Conservation (phyloP, 1,139 yeast genomes). For the Arxiozyma slooffiae region DNA sequence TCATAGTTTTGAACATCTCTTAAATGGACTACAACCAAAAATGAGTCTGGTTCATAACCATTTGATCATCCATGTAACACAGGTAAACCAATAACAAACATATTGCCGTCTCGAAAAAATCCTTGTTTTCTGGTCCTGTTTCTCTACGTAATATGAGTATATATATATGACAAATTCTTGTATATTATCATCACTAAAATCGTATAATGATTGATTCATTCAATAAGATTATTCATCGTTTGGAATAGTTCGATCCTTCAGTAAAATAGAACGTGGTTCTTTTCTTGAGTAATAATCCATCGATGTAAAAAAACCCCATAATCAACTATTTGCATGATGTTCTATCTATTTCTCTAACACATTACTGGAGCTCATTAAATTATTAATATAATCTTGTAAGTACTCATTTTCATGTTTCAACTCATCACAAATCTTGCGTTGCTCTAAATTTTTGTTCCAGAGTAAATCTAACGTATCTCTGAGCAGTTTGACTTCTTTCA, state of each 20-base stretch:
- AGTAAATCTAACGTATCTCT: slow-evolving; percentile 26
- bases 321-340: slow-evolving; percentile 30
- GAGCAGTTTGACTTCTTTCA: slow-evolving; percentile 21
- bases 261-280: neutral
- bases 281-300: neutral
- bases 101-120: neutral
- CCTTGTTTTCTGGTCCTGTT: neutral
- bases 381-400: slow-evolving; percentile 81
- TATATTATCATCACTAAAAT: neutral
- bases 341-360: slow-evolving; percentile 26
- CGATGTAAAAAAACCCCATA: neutral
- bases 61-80: neutral
- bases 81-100: neutral
- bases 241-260: neutral
- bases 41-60: neutral
- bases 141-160: no score
- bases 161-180: neutral
- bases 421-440: slow-evolving; percentile 48
- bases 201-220: neutral
- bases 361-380: slow-evolving; percentile 60
- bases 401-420: slow-evolving; percentile 68
- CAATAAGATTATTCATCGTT: neutral
- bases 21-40: slow-evolving; percentile 21
- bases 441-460: slow-evolving; percentile 27
- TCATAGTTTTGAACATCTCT: slow-evolving; percentile 18